Percentiles rank a stretch among this genome's conserved stretches.
Evolutionary conservation across 2,329 filamentous ascomycete genomes (phyloP).

Genomic region (Paraphaeosphaeria minitans): DNA sequence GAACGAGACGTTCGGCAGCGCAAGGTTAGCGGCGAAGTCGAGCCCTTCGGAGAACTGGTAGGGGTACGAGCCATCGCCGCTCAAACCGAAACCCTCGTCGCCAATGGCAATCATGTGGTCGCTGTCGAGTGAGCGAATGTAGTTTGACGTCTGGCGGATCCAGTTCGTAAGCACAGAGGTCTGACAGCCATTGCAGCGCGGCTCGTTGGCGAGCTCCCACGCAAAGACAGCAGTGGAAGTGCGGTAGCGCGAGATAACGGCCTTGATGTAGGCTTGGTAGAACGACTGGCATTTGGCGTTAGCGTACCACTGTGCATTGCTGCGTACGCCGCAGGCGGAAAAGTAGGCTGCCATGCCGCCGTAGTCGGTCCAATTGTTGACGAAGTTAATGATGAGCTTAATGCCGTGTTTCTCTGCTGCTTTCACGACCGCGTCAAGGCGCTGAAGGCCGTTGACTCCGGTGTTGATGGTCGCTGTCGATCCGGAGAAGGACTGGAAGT

Average conservation of each 20-base stretch:
- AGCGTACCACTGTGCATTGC: conserved; percentile 62
- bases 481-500: conserved; percentile 61
- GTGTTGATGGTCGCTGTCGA: conserved; percentile 64
- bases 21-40: conserved; percentile 59
- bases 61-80: conserved; percentile 57
- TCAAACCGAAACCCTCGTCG: conserved; percentile 63
- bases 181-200: conserved; percentile 65
- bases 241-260: conserved; percentile 64
- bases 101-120: conserved; percentile 67
- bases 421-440: conserved; percentile 67
- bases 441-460: conserved; percentile 65
- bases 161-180: conserved; percentile 64
- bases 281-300: conserved; percentile 53
- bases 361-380: conserved; percentile 74
- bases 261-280: conserved; percentile 66
- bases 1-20: conserved; percentile 61
- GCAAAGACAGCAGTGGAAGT: conserved; percentile 65
- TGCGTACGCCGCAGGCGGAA: conserved; percentile 58
- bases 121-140: conserved; percentile 67
- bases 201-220: conserved; percentile 72
- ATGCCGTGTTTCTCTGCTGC: conserved; percentile 64
- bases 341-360: conserved; percentile 67
- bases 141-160: conserved; percentile 62
- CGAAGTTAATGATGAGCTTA: conserved; percentile 68
- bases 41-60: conserved; percentile 58